Conservation (phyloP, 192 early-diverging fungal genomes). For the Backusella circina region DNA sequence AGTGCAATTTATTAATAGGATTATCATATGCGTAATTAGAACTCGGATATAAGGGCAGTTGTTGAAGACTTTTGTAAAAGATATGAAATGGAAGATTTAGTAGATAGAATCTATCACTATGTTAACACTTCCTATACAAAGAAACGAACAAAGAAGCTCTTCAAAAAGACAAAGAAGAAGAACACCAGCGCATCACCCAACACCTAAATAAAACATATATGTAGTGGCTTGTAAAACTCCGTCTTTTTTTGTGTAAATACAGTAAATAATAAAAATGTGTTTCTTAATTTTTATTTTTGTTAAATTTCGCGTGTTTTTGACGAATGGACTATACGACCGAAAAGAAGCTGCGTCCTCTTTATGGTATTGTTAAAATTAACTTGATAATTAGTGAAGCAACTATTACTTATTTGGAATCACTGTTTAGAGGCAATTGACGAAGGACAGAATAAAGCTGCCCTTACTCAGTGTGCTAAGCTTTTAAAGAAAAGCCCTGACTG, state of each 20-base stretch:
- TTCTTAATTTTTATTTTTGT: not conserved
- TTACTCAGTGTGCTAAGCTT: slow-evolving; percentile 59
- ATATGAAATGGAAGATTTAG: not conserved
- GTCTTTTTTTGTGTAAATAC: not conserved
- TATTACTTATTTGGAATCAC: not conserved
- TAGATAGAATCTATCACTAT: not conserved
- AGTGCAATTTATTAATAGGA: not conserved
- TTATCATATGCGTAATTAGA: not conserved
- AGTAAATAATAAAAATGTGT: not conserved
- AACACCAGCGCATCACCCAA: not conserved
- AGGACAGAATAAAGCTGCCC: slow-evolving; percentile 60
- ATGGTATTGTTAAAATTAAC: slow-evolving; percentile 36
- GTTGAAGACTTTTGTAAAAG: not conserved
- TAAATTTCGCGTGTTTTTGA: not conserved
- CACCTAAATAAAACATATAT: not conserved
- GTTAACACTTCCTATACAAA: not conserved
- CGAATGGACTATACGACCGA: slow-evolving; percentile 31
- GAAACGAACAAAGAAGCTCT: not conserved
- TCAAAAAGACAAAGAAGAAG: not conserved
- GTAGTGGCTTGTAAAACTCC: not conserved
- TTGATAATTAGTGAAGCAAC: not conserved
- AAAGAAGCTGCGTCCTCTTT: slow-evolving; percentile 54
- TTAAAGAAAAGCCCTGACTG: slow-evolving; percentile 69
- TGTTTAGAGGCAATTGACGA: slow-evolving; percentile 59
- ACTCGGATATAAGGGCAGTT: not conserved